These are phyloP conservation scores for Tulasnella sp. DNA, from an alignment of 768 basidiomycete genomes.

Conservation along the genomic window DNA sequence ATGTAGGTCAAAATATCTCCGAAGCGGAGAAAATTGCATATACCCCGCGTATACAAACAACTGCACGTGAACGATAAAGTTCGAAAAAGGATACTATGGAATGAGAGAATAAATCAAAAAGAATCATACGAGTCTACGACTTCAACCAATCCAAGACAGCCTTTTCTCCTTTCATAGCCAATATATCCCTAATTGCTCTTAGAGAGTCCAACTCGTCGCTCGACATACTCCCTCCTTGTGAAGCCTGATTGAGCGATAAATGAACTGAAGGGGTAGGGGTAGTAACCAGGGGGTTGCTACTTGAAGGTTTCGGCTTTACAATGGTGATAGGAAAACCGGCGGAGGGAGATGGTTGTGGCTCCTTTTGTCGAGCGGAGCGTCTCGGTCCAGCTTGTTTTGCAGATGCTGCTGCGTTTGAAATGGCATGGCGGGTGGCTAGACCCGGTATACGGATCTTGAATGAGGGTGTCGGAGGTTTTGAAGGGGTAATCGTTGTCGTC, in stretches of 20 bases:
- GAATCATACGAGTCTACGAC: slow-evolving; percentile 3
- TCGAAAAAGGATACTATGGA: background rate
- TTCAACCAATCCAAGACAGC: slow-evolving; percentile 15
- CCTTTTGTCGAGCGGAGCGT: background rate
- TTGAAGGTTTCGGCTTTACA: background rate
- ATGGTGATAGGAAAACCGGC: too few species aligned
- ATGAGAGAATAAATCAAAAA: background rate
- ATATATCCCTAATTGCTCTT: background rate
- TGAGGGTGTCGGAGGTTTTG: slow-evolving; percentile 1
- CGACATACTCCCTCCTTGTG: background rate
- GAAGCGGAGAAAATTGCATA: background rate
- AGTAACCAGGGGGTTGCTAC: background rate
- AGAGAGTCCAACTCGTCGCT: slow-evolving; percentile 16
- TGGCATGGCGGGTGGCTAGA: slow-evolving; percentile 2
- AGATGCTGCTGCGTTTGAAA: background rate
- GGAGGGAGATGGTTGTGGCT: background rate
- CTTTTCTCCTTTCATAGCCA: slow-evolving; percentile 14
- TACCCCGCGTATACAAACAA: background rate
- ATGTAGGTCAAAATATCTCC: background rate
- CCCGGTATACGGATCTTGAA: slow-evolving; percentile 12
- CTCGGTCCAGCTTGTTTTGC: background rate
- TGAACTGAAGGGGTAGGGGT: background rate
- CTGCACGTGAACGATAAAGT: background rate
- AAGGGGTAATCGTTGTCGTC: background rate
- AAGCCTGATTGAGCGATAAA: background rate